Percentiles rank a stretch among this genome's conserved stretches.
These are phyloP conservation scores for Coemansia pectinata DNA, from an alignment of 192 early-diverging fungal genomes.

Conservation along the genomic window DNA sequence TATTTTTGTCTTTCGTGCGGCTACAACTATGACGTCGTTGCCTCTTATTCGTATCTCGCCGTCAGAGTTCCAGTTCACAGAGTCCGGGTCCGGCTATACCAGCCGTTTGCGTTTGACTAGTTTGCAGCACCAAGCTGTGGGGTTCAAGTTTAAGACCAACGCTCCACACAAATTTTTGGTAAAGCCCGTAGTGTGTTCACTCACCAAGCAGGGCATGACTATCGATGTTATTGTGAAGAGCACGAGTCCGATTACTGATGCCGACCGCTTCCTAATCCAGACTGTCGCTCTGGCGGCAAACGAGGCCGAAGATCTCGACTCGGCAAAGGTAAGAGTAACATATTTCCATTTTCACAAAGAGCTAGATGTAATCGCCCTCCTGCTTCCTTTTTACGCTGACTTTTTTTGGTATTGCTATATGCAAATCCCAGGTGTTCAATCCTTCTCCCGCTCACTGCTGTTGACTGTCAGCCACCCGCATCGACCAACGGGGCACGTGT, in stretches of 20 bases:
- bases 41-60: constrained; percentile 57
- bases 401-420: neutral
- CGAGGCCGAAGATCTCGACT: constrained; percentile 50
- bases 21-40: constrained; percentile 20
- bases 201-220: constrained; percentile 43
- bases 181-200: constrained; percentile 56
- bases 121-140: constrained; percentile 49
- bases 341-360: neutral
- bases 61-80: constrained; percentile 56
- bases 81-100: constrained; percentile 47
- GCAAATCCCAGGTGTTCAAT: neutral
- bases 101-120: constrained; percentile 54
- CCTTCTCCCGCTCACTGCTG: neutral
- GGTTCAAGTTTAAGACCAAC: constrained; percentile 65
- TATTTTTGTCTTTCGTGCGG: constrained; percentile 5
- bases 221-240: constrained; percentile 58
- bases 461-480: constrained; percentile 3
- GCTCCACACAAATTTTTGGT: constrained; percentile 61
- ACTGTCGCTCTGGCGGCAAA: constrained; percentile 53
- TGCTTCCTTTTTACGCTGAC: neutral
- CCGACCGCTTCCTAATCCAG: constrained; percentile 61
- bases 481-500: constrained; percentile 7
- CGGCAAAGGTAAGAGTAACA: constrained; percentile 53
- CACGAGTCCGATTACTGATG: constrained; percentile 45
- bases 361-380: neutral